phyloP scores from a whole-genome alignment of 306 rosid genomes.

The Castanea crenata region DNA sequence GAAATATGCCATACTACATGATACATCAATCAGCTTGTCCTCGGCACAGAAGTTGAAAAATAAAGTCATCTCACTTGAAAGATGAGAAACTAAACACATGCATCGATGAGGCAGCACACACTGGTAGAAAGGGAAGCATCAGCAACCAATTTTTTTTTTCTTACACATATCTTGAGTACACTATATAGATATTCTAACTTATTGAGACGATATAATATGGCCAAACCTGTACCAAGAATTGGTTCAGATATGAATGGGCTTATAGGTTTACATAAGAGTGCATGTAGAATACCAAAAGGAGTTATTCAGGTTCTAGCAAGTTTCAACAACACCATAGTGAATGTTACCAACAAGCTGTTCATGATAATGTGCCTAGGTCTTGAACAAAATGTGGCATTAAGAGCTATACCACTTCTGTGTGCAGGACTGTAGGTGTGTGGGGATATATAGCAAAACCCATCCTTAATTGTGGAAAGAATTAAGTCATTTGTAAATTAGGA shows the following conservation, averaged over 20 bases:
- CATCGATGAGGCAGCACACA: background rate
- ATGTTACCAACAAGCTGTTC: background rate
- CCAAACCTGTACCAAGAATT: too few relatives aligned
- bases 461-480: background rate
- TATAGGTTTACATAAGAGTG: too few relatives aligned
- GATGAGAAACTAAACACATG: background rate
- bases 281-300: background rate
- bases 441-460: background rate
- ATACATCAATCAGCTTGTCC: background rate
- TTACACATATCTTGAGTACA: background rate
- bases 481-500: background rate
- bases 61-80: background rate
- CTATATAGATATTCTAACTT: too few relatives aligned
- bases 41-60: background rate
- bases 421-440: too few relatives aligned
- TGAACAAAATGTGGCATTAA: too few relatives aligned
- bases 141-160: background rate
- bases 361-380: too few relatives aligned
- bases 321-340: background rate
- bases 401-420: too few relatives aligned
- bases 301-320: constrained; percentile 4
- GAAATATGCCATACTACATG: background rate
- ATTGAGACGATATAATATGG: too few relatives aligned
- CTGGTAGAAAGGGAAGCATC: background rate
- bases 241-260: too few relatives aligned